phyloP scores from a whole-genome alignment of 2,329 filamentous ascomycete genomes.

The Phoma sp. region DNA sequence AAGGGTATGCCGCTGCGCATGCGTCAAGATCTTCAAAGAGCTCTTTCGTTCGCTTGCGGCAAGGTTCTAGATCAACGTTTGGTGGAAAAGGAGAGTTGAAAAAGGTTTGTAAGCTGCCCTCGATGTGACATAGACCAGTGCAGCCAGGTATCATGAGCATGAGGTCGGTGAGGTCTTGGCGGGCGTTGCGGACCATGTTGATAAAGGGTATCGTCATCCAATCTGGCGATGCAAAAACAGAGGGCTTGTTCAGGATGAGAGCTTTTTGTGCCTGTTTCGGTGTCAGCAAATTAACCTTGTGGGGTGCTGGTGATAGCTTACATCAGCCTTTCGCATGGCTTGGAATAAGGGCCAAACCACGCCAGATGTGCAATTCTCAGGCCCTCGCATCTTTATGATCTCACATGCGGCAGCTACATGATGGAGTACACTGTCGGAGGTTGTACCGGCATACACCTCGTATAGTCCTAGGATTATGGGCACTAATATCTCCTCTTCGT shows the following conservation, averaged over 20 bases:
- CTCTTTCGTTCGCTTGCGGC: slow-evolving; percentile 21
- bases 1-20: slow-evolving; percentile 32
- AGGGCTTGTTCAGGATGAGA: slow-evolving; percentile 37
- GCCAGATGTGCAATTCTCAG: slow-evolving; percentile 34
- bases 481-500: slow-evolving; percentile 39
- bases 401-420: slow-evolving; percentile 37
- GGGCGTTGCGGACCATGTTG: slow-evolving; percentile 31
- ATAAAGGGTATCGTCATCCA: slow-evolving; percentile 43
- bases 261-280: slow-evolving; percentile 32
- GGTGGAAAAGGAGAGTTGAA: slow-evolving; percentile 27
- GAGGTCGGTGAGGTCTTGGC: slow-evolving; percentile 36
- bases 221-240: slow-evolving; percentile 32
- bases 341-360: slow-evolving; percentile 38
- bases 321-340: slow-evolving; percentile 39
- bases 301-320: slow-evolving; percentile 11
- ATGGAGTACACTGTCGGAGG: slow-evolving; percentile 37
- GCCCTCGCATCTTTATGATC: slow-evolving; percentile 43
- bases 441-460: slow-evolving; percentile 41
- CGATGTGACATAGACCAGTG: slow-evolving; percentile 21
- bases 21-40: slow-evolving; percentile 27
- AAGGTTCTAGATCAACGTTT: slow-evolving; percentile 18
- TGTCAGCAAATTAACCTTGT: slow-evolving; percentile 13
- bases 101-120: slow-evolving; percentile 29
- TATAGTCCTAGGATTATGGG: slow-evolving; percentile 42
- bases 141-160: slow-evolving; percentile 38